Evolutionary conservation across 2,329 filamentous ascomycete genomes (phyloP).

Genomic region (Fusarium secorum): DNA sequence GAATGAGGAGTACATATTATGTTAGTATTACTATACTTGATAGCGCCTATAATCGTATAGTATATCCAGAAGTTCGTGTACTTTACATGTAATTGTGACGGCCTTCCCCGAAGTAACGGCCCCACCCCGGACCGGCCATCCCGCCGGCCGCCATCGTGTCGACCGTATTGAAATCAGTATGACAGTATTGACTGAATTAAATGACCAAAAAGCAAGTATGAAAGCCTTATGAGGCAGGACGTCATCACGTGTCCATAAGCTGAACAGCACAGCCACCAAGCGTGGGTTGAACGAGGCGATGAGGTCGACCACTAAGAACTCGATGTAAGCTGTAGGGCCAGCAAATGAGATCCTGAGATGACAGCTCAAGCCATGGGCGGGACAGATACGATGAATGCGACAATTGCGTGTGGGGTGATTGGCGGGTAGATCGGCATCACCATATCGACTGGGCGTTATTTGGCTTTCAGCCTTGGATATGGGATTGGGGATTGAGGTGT

Average conservation of each 20-base stretch:
- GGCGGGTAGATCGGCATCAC: constrained; percentile 1
- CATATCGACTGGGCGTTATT: neutral
- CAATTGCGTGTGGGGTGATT: neutral
- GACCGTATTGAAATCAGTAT: neutral
- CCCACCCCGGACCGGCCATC: neutral
- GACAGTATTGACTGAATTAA: neutral
- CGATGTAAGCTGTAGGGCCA: neutral
- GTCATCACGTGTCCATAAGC: neutral
- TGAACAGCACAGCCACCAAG: constrained; percentile 20
- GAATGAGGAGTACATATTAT: constrained; percentile 2
- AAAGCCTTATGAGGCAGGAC: neutral
- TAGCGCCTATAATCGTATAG: neutral
- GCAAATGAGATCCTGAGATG: neutral
- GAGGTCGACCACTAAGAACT: neutral
- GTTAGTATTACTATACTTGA: neutral
- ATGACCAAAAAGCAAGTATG: neutral
- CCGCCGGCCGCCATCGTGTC: neutral
- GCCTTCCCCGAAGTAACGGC: neutral
- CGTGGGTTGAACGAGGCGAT: neutral
- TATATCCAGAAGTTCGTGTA: neutral
- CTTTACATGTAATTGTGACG: neutral
- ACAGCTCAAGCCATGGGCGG: neutral
- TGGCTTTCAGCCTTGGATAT: neutral
- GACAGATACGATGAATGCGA: constrained; percentile 37
- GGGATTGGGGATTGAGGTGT: neutral